Base-by-base conservation (phyloP, 495 filamentous ascomycete genomes). In the Lophiotrema nucula region DNA sequence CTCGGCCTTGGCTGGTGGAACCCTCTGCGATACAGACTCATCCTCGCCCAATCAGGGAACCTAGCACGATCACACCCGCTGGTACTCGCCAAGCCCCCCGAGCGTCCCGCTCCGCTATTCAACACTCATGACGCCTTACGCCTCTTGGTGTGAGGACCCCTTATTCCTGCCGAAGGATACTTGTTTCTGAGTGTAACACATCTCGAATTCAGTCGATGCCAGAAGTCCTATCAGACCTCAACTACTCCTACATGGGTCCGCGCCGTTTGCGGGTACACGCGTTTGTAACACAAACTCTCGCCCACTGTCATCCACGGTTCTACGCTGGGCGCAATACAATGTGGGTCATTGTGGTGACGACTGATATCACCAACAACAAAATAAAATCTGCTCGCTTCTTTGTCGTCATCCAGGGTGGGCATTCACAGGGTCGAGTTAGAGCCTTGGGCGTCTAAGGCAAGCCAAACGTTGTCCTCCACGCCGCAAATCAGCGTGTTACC, bases 41-140 rank as follows among this genome's bases (percentile, higher is more conserved):
- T 49, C 54, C 35, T 4, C 28, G 25, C 19, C 46, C 54, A 45
- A 47, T 31, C 18, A 26, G 24, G 4, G 3, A 23, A 16, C 16
- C 19, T 2, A 21, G 4, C 31, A 12, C 47, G 10, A n/a, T 38
- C 12, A 46, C 38, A 56, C 47, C 58, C 58, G 58, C 58, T 24
- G 52, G 51, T 46, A 51, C 51, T 5, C 41, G 51, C 58, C 58
- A 62, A 62, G 58, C 33, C 2, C 5, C 24, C 39, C 50, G 58
- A 38, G 43, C 49, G 42, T 55, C 58, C 58, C 58, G 58, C 58
- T 62, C 58, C 58, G 58, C 58, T 51, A 46, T 47, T 39, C 35
- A 15, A 41, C 26, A 13, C 25, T 51, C n/a, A 22, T 25, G 10
- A 26, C 43, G 37, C 35, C 46, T 50, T 46, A 22, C 55, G 47